Percentiles rank a stretch among this genome's conserved stretches.
Evolutionary conservation across 371 early-diverging fungal species (phyloP).

Genomic region (Sporodiniella umbellata): DNA sequence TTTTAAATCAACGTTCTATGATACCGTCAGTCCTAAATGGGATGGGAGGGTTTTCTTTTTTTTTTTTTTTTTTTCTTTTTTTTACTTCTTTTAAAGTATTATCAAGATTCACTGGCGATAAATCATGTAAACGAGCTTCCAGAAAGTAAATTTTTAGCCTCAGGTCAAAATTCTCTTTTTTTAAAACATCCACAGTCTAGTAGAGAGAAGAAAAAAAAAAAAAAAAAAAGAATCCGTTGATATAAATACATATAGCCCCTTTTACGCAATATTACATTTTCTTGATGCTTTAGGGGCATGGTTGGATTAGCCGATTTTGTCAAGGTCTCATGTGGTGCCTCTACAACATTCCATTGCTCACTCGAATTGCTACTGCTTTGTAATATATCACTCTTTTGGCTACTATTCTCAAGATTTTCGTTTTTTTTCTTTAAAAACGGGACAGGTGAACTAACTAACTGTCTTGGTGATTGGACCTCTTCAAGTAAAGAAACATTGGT

Average conservation of each 20-base stretch:
- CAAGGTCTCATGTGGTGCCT: not conserved
- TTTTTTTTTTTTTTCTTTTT: not conserved
- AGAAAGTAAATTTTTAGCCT: conserved; percentile 67
- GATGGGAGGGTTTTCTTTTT: not conserved
- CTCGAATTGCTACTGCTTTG: conserved; percentile 1
- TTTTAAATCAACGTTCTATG: conserved; percentile 56
- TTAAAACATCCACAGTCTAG: conserved; percentile 65
- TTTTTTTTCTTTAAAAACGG: not conserved
- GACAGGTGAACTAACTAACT: conserved; percentile 2
- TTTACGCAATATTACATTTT: too few species aligned
- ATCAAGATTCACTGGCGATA: conserved; percentile 59
- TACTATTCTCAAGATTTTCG: not conserved
- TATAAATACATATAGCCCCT: too few species aligned
- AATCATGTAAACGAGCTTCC: conserved; percentile 55
- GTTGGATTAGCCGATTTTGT: conserved; percentile 10
- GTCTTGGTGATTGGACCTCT: not conserved
- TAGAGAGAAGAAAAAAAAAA: not conserved
- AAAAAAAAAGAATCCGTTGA: too few species aligned
- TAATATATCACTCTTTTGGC: not conserved
- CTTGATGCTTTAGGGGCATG: conserved; percentile 62
- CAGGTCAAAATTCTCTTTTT: conserved; percentile 70
- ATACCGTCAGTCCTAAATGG: too few species aligned
- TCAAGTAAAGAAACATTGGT: conserved; percentile 33
- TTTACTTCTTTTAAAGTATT: conserved; percentile 56
- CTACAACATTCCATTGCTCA: not conserved